These are phyloP conservation scores for Boletus sp. DNA, from an alignment of 1,284 basidiomycete genomes.

Conservation along the genomic window DNA sequence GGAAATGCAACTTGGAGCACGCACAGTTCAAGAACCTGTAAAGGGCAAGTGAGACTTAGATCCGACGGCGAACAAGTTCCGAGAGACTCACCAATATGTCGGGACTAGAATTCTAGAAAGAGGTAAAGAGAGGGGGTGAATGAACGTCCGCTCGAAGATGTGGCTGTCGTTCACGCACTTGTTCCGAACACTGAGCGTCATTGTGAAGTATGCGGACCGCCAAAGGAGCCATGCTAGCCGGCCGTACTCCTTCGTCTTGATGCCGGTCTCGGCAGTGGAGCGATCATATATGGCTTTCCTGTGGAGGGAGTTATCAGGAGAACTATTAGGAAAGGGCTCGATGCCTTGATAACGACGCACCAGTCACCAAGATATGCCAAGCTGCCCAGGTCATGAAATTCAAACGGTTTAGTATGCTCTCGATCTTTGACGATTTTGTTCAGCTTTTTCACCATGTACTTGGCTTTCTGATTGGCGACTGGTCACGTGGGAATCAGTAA, in stretches of 20 bases:
- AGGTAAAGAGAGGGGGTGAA: constrained; percentile 2
- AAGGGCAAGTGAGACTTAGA: background rate
- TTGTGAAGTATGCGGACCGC: constrained; percentile 78
- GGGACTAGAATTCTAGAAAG: constrained; percentile 61
- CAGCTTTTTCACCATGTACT: constrained; percentile 66
- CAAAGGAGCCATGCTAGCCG: constrained; percentile 75
- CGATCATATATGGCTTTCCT: constrained; percentile 79
- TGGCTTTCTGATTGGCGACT: constrained; percentile 82
- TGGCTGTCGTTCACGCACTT: constrained; percentile 43
- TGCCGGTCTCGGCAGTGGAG: constrained; percentile 47
- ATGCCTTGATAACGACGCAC: constrained; percentile 35
- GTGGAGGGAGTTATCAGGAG: constrained; percentile 5
- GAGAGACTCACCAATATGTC: constrained; percentile 56
- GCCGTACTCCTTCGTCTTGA: constrained; percentile 64
- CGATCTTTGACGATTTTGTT: constrained; percentile 54
- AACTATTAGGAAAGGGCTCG: background rate
- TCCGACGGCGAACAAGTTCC: constrained; percentile 16
- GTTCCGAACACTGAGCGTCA: constrained; percentile 74
- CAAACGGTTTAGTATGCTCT: constrained; percentile 47
- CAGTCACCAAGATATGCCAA: constrained; percentile 81
- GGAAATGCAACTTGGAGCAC: constrained; percentile 15
- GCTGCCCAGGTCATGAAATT: constrained; percentile 69
- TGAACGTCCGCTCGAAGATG: constrained; percentile 8
- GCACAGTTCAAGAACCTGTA: constrained; percentile 25
- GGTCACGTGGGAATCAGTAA: constrained; percentile 14